These are phyloP conservation scores for Jamesozyma spencerorum DNA, from an alignment of 805 yeast genomes.

Conservation along the genomic window DNA sequence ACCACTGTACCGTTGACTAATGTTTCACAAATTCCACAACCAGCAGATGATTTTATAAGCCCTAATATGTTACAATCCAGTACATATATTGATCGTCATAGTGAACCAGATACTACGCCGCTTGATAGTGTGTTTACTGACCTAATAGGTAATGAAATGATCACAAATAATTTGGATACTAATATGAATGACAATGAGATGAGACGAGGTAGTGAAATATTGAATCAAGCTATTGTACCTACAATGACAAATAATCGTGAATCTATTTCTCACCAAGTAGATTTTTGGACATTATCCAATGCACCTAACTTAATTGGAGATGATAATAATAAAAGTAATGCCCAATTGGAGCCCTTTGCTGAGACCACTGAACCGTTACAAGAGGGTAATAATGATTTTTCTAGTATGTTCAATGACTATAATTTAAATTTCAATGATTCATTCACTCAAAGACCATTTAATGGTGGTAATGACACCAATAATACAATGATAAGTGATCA, in stretches of 20 bases:
- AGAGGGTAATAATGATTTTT: slow-evolving; percentile 14
- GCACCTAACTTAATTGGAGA: not conserved
- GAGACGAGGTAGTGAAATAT: slow-evolving; percentile 19
- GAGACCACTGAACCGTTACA: slow-evolving; percentile 1
- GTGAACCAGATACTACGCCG: not conserved
- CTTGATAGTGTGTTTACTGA: not conserved
- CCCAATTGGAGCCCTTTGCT: not conserved
- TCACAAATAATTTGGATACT: slow-evolving; percentile 5
- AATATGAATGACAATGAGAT: slow-evolving; percentile 4
- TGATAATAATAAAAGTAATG: slow-evolving; percentile 1
- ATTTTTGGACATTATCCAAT: slow-evolving; percentile 18
- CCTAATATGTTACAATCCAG: not conserved
- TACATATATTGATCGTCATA: not conserved
- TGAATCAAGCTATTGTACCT: slow-evolving; percentile 5
- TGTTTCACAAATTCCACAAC: not conserved
- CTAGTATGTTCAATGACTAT: slow-evolving; percentile 20
- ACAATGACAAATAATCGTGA: slow-evolving; percentile 12
- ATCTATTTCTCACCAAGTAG: slow-evolving; percentile 25
- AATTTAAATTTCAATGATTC: slow-evolving; percentile 15
- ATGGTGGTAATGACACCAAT: not conserved
- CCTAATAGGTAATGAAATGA: not conserved
- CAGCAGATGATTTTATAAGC: not conserved
- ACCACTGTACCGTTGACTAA: not conserved
- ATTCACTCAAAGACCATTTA: not conserved
- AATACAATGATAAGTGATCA: not conserved